These are phyloP conservation scores for Phoenix roebelenii DNA, from an alignment of 176 grass and related monocot species.

Conservation along the genomic window DNA sequence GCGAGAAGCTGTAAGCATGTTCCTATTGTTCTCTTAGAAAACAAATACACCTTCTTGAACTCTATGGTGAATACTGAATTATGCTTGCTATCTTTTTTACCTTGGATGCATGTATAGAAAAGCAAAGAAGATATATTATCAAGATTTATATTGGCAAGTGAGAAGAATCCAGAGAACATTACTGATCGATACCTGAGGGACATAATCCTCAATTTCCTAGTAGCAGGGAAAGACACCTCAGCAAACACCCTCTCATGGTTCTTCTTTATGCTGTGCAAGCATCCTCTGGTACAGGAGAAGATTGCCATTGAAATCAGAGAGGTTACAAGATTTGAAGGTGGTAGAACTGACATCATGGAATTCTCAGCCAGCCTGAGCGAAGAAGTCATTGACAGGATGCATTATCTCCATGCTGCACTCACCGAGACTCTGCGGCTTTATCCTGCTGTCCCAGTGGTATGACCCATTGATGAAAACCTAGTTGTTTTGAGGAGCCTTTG, in stretches of 20 bases:
- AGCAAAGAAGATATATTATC: conserved; percentile 16
- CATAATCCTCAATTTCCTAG: conserved; percentile 10
- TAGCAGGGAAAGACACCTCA: conserved; percentile 10
- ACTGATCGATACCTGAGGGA: conserved; percentile 8
- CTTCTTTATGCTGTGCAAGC: conserved; percentile 11
- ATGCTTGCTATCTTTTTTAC: too few relatives aligned
- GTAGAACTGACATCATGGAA: background rate
- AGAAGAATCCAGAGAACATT: conserved; percentile 5
- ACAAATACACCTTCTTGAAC: too few relatives aligned
- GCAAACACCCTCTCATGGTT: conserved; percentile 15
- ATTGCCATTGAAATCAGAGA: conserved; percentile 4
- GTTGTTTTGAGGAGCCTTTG: too few relatives aligned
- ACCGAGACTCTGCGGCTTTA: conserved; percentile 13
- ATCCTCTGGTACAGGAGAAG: background rate
- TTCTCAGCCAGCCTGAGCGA: background rate
- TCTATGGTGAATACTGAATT: too few relatives aligned
- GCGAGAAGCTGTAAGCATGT: conserved; percentile 27
- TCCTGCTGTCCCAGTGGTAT: conserved; percentile 12
- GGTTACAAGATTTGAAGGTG: background rate
- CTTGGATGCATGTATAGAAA: too few relatives aligned
- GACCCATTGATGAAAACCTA: too few relatives aligned
- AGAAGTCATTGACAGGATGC: conserved; percentile 9
- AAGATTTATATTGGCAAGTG: conserved; percentile 8
- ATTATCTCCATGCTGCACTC: conserved; percentile 7
- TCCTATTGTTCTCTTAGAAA: background rate